Evolutionary conservation across 2,329 filamentous ascomycete genomes (phyloP), one percentile per base, ranked within the genome.

Genomic region (Polychaeton citri): DNA sequence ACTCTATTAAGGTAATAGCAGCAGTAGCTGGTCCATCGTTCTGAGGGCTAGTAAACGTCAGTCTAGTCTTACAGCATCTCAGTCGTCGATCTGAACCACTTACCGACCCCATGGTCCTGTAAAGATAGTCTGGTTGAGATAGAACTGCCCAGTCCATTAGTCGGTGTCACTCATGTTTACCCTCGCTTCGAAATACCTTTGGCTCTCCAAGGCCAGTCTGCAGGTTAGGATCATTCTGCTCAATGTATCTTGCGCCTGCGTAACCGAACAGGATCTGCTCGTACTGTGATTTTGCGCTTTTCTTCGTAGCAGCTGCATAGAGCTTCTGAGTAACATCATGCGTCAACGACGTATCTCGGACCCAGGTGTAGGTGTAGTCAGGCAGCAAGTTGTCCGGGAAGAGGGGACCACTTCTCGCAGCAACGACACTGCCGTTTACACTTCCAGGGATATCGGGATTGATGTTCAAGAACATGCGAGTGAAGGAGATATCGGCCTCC

Each of bases 291-390:
- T 44, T 52, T 7, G 43, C 36, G 4, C 34, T 37, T 16, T 19
- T 18, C 8, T 46, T 42, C 6, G 42, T 47, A 4, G 50, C 44
- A n/a, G 45, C 46, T 5, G 38, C 32, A 36, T 55, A 54, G 8
- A 53, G 39, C 9, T 33, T 42, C 31, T 45, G 32, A 2, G 53
- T 50, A 6, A 53, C 52, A 21, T 55, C 50, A 40, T 53, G 48
- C 4, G 52, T 55, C 24, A 55, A 35, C 0, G 44, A 48, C 13
- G 48, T 44, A 28, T 54, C 51, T 32, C 51, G 41, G 2, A 54
- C 50, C 51, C 53, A 57, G 35, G 53, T 50, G 38, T 57, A 57
- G n/a, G 44, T 47, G 39, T 55, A 55, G 33, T 54, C 48, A 6
- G 52, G 52, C 10, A 44, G 31, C 9, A 41, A 46, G 18, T 50